Percentiles rank a stretch among this genome's conserved stretches.
Evolutionary conservation across 345 rosid species (phyloP).

Genomic region (Aquilaria sinensis): DNA sequence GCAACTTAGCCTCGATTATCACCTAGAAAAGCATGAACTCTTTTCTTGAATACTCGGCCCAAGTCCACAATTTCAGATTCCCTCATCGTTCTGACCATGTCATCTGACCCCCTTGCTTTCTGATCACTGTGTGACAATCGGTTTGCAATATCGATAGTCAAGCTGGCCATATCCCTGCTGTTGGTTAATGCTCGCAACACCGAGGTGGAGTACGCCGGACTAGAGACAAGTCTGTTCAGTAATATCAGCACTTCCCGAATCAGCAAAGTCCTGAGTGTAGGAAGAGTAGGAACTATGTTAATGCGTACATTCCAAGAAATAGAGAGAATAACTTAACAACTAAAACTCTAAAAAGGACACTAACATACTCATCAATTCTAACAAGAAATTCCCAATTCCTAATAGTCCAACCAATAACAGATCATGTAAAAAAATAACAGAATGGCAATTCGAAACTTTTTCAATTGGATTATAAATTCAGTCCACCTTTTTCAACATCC

Average conservation of each 20-base stretch:
- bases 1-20: constrained; percentile 14
- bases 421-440: too few species aligned
- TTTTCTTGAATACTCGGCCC: constrained; percentile 54
- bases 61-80: constrained; percentile 60
- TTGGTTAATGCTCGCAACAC: constrained; percentile 49
- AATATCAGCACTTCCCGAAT: constrained; percentile 75
- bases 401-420: too few species aligned
- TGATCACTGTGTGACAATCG: constrained; percentile 49
- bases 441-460: too few species aligned
- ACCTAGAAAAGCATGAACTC: constrained; percentile 64
- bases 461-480: background rate
- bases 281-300: background rate
- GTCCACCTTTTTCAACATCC: background rate
- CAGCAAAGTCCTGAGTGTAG: constrained; percentile 44
- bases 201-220: constrained; percentile 43
- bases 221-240: constrained; percentile 75
- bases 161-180: constrained; percentile 71
- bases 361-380: too few species aligned
- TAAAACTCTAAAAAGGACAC: too few species aligned
- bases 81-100: constrained; percentile 32
- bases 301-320: background rate
- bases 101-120: constrained; percentile 21
- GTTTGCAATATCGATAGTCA: constrained; percentile 64
- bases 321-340: background rate
- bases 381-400: too few species aligned